A percentile compares a stretch with the other conserved stretches of the same genome.
phyloP scores from a whole-genome alignment of 371 early-diverging fungal genomes.

The Gilbertella persicaria region DNA sequence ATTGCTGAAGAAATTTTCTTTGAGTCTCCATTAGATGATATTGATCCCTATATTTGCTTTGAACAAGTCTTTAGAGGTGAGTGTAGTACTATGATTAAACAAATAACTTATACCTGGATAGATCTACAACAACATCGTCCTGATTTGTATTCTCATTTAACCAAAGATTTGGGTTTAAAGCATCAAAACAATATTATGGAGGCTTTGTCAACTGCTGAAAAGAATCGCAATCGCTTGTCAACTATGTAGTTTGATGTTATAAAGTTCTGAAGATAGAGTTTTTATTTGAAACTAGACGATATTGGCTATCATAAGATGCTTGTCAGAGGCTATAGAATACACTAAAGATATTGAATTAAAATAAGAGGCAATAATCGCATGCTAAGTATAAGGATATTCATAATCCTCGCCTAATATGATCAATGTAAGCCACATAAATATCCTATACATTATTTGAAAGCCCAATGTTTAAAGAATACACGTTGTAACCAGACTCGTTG shows the following conservation, averaged over 20 bases:
- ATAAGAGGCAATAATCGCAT: too few relatives aligned
- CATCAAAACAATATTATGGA: constrained; percentile 44
- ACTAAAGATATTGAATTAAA: too few relatives aligned
- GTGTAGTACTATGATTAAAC: background rate
- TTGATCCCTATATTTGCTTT: constrained; percentile 82
- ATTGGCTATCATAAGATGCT: background rate
- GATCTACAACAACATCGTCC: constrained; percentile 20
- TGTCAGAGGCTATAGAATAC: too few relatives aligned
- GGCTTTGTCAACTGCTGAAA: constrained; percentile 39
- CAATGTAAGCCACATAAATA: too few relatives aligned
- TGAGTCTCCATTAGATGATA: constrained; percentile 83
- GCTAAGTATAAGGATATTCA: too few relatives aligned
- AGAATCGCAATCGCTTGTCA: constrained; percentile 19
- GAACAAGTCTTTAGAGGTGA: constrained; percentile 41
- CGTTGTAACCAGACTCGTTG: too few relatives aligned
- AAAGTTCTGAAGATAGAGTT: too few relatives aligned
- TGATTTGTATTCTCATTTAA: constrained; percentile 22
- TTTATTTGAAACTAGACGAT: too few relatives aligned
- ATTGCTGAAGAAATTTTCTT: constrained; percentile 81
- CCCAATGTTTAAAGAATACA: too few relatives aligned
- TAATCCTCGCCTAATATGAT: too few relatives aligned
- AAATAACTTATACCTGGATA: background rate
- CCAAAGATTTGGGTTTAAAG: constrained; percentile 21
- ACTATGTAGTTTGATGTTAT: background rate
- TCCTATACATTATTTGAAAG: too few relatives aligned